Conservation (phyloP, 164 flowering plant genomes). For the Taxillus chinensis region DNA sequence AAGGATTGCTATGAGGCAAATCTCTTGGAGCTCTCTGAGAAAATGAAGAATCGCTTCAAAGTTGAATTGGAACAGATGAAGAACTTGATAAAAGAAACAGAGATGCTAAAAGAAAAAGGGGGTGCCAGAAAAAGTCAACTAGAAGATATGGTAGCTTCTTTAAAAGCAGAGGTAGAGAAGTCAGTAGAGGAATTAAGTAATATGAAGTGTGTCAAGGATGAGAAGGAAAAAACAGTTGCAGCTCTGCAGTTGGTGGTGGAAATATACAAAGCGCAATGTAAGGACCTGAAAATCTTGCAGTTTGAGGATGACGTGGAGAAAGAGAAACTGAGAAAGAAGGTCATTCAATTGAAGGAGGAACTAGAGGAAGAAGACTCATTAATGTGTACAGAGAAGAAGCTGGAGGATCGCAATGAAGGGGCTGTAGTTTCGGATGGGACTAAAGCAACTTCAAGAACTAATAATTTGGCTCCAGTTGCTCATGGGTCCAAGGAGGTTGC, state of each 20-base stretch:
- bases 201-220: conserved; percentile 33
- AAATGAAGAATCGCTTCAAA: conserved; percentile 23
- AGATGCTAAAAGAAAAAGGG: conserved; percentile 27
- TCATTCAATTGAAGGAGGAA: conserved; percentile 36
- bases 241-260: conserved; percentile 39
- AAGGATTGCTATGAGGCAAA: conserved; percentile 41
- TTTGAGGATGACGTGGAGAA: conserved; percentile 55
- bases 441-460: conserved; percentile 24
- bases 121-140: conserved; percentile 37
- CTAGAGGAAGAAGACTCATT: conserved; percentile 54
- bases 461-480: conserved; percentile 22
- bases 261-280: conserved; percentile 30
- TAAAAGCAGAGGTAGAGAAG: conserved; percentile 40
- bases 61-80: conserved; percentile 31
- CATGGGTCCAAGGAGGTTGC: conserved; percentile 43
- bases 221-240: conserved; percentile 31
- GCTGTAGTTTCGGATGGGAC: conserved; percentile 22
- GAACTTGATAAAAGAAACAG: conserved; percentile 24
- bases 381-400: conserved; percentile 42
- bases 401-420: conserved; percentile 36
- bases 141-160: conserved; percentile 24
- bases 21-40: conserved; percentile 30
- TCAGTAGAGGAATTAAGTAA: conserved; percentile 31
- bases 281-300: conserved; percentile 34
- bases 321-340: conserved; percentile 54